These are phyloP conservation scores for Taiozyma sp. DNA, from an alignment of 1,139 yeast species.

Conservation along the genomic window DNA sequence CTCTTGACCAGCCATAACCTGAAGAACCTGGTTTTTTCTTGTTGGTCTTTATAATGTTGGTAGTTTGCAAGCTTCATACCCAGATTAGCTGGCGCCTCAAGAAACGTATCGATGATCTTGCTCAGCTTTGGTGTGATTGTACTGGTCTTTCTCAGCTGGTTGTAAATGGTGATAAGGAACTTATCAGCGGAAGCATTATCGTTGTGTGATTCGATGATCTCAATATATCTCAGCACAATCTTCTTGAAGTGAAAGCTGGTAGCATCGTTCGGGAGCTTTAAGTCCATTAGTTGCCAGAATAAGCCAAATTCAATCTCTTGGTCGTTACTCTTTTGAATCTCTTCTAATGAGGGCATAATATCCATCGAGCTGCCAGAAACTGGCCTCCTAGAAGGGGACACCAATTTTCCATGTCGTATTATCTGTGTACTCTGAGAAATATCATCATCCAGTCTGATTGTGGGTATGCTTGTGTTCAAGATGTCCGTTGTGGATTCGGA, in stretches of 20 bases:
- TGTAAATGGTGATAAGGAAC: slow-evolving; percentile 18
- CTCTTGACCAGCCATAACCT: slow-evolving; percentile 16
- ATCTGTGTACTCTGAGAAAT: slow-evolving; percentile 20
- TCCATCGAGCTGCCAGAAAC: slow-evolving; percentile 21
- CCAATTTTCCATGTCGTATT: slow-evolving; percentile 10
- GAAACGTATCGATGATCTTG: slow-evolving; percentile 16
- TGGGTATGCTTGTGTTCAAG: slow-evolving; percentile 10
- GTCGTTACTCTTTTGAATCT: not conserved
- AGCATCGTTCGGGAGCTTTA: slow-evolving; percentile 6
- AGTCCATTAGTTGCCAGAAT: slow-evolving; percentile 4
- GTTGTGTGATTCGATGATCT: slow-evolving; percentile 10
- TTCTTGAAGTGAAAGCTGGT: slow-evolving; percentile 13
- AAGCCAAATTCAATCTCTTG: slow-evolving; percentile 10
- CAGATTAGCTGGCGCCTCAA: slow-evolving; percentile 16
- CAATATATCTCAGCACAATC: slow-evolving; percentile 13
- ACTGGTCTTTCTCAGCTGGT: slow-evolving; percentile 10
- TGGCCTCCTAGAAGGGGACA: slow-evolving; percentile 15
- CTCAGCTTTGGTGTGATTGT: slow-evolving; percentile 6
- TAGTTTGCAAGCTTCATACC: slow-evolving; percentile 20
- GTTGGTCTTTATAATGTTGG: slow-evolving; percentile 10
- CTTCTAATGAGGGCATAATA: slow-evolving; percentile 2
- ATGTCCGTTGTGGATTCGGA: slow-evolving; percentile 9
- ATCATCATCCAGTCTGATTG: not conserved
- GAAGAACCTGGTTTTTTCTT: slow-evolving; percentile 2
- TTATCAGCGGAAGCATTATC: slow-evolving; percentile 14